phyloP scores from a whole-genome alignment of 2,329 filamentous ascomycete species.

The Aspergillus novoparasiticus region DNA sequence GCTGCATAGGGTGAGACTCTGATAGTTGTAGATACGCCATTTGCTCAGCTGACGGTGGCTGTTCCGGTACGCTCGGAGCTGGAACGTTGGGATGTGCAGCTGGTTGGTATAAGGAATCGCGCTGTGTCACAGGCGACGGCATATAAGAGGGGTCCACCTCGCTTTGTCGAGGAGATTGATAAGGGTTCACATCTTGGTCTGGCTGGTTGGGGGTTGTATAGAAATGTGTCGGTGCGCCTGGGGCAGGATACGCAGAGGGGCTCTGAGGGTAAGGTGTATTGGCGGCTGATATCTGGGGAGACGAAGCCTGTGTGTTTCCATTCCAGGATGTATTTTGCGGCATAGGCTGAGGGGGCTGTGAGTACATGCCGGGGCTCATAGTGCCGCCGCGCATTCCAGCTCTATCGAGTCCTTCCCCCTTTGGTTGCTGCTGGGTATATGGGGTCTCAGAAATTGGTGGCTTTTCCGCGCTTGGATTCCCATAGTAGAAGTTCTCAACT shows the following conservation, averaged over 20 bases:
- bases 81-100: constrained; percentile 17
- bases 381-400: constrained; percentile 13
- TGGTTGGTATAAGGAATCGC: constrained; percentile 26
- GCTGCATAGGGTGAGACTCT: constrained; percentile 18
- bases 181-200: constrained; percentile 19
- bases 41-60: constrained; percentile 17
- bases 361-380: constrained; percentile 26
- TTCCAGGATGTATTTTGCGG: constrained; percentile 25
- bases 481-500: constrained; percentile 81
- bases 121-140: constrained; percentile 23
- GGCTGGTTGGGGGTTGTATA: constrained; percentile 20
- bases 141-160: constrained; percentile 24
- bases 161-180: constrained; percentile 22
- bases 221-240: constrained; percentile 20
- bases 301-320: constrained; percentile 21
- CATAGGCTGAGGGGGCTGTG: constrained; percentile 18
- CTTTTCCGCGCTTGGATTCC: constrained; percentile 56
- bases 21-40: constrained; percentile 20
- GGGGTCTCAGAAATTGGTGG: constrained; percentile 55
- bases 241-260: constrained; percentile 19
- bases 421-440: constrained; percentile 49
- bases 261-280: constrained; percentile 19
- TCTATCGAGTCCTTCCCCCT: constrained; percentile 18
- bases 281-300: constrained; percentile 23
- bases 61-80: constrained; percentile 20